Evolutionary conservation across 352 stramenopile genomes (phyloP).

Genomic region (Pythium guiyangense): DNA sequence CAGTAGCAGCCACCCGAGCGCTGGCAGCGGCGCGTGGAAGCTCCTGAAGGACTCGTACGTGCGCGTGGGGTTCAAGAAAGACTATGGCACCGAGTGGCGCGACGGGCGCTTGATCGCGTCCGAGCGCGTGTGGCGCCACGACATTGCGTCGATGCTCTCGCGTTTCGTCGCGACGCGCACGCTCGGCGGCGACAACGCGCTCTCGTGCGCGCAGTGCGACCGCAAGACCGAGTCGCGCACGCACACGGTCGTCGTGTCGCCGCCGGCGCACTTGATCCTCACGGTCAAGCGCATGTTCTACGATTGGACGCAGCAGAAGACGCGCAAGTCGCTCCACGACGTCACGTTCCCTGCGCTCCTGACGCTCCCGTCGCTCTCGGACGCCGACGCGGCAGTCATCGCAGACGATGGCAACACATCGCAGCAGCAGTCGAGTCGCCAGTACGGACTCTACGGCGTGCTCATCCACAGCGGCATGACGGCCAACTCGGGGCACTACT

Average conservation of each 20-base stretch:
- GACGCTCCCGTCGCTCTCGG: conserved; percentile 55
- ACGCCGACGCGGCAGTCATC: conserved; percentile 49
- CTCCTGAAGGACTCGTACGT: conserved; percentile 84
- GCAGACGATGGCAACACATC: conserved; percentile 8
- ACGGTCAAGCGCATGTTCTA: conserved; percentile 90
- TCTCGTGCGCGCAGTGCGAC: conserved; percentile 66
- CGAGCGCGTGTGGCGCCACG: conserved; percentile 80
- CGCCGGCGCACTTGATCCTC: conserved; percentile 79
- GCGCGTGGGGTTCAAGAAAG: conserved; percentile 86
- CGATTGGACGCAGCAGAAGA: conserved; percentile 86
- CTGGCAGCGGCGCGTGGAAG: conserved; percentile 42
- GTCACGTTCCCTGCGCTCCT: conserved; percentile 70
- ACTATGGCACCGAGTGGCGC: conserved; percentile 87
- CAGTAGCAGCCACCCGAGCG: background rate
- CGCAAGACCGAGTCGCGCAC: conserved; percentile 77
- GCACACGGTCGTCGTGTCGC: conserved; percentile 77
- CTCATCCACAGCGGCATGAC: conserved; percentile 87
- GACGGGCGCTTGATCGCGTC: conserved; percentile 72
- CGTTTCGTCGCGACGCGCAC: conserved; percentile 78
- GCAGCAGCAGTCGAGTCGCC: conserved; percentile 17
- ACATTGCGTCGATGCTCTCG: conserved; percentile 78
- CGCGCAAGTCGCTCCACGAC: conserved; percentile 82
- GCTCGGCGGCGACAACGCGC: conserved; percentile 74
- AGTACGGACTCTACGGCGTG: conserved; percentile 88
- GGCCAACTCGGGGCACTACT: conserved; percentile 90